Base-by-base conservation (phyloP, 2,329 filamentous ascomycete genomes). In the Beauveria medogensis region DNA sequence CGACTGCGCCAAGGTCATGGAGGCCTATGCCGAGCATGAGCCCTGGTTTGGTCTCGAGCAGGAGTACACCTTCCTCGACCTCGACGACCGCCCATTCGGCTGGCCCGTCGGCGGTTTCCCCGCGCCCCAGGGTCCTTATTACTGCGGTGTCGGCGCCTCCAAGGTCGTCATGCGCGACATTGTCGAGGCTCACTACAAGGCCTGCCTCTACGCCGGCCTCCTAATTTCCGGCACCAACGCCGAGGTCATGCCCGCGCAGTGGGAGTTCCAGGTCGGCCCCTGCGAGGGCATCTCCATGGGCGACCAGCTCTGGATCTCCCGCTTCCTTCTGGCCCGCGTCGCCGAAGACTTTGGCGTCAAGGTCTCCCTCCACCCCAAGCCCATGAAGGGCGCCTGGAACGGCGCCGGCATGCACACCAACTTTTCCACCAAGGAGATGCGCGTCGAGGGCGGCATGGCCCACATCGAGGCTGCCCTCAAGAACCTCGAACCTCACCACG, bases 11-110 rank as follows among this genome's bases (percentile, higher is more conserved):
- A 89, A 94, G 77, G 82, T 97, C 70, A 96, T 97, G 91, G 86
- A 94, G 77, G 83, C 87, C 65, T 87, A 97, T 77, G 87, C 87
- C 74, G 81, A 86, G 62, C 88, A 93, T 70, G 82, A 89, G 74
- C 92, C 94, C 72, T 97, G 93, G 94, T 99, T 97, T 78, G 94
- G 94, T 78, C 87, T 99, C 20, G 93, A 96, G 76, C 93, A 97
- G 75, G 93, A 97, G 78, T 97, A 97, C 84, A 97, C 75, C 9
- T 69, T 77, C 14, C 71, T 97, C 69, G 92, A 93, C 72, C 78
- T 86, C 68, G 85, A 88, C 69, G 90, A 92, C 76, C 89, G 91
- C 79, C 94, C 94, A 60, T 97, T 92, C 72, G 94, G 94, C 79
- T 77, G 75, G 75, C 76, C 75, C 65, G 43, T 65, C 77, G 87